Conservation (phyloP, 192 early-diverging fungal species). For the Backusella liffmaniae region DNA sequence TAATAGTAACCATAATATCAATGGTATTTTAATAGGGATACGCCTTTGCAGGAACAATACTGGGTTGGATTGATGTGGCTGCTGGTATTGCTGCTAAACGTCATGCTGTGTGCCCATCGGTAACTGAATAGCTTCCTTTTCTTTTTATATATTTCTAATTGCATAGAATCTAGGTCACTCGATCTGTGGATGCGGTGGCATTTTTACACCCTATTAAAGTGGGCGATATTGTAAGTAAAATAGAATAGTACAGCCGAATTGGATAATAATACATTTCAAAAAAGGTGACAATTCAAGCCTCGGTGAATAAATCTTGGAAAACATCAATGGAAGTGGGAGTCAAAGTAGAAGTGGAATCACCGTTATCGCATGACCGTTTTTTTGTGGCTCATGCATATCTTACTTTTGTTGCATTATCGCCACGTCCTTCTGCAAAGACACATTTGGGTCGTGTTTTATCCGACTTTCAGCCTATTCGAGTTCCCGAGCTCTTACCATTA, state of each 20-base stretch:
- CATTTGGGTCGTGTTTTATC: slow-evolving; percentile 21
- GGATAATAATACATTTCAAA: not conserved
- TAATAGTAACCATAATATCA: too few species aligned
- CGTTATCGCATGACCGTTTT: slow-evolving; percentile 48
- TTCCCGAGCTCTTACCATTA: slow-evolving; percentile 53
- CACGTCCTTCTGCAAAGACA: slow-evolving; percentile 23
- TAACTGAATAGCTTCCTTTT: slow-evolving; percentile 17
- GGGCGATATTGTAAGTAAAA: slow-evolving; percentile 50
- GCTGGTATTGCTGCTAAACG: slow-evolving; percentile 66
- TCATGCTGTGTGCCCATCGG: slow-evolving; percentile 54
- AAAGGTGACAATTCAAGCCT: slow-evolving; percentile 55
- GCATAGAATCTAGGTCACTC: slow-evolving; percentile 48
- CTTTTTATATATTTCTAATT: not conserved
- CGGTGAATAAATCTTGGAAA: slow-evolving; percentile 68
- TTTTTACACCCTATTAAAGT: slow-evolving; percentile 62
- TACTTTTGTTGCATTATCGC: slow-evolving; percentile 58
- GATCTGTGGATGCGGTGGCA: slow-evolving; percentile 67
- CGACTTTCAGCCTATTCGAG: slow-evolving; percentile 27
- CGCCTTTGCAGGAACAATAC: slow-evolving; percentile 44
- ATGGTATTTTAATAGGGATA: slow-evolving; percentile 15
- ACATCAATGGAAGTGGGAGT: slow-evolving; percentile 70
- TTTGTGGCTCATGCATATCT: slow-evolving; percentile 68
- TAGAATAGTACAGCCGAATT: not conserved
- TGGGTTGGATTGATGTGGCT: slow-evolving; percentile 67
- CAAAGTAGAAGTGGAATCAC: slow-evolving; percentile 66